Conservation (phyloP, 345 rosid genomes). For the Passiflora organensis region DNA sequence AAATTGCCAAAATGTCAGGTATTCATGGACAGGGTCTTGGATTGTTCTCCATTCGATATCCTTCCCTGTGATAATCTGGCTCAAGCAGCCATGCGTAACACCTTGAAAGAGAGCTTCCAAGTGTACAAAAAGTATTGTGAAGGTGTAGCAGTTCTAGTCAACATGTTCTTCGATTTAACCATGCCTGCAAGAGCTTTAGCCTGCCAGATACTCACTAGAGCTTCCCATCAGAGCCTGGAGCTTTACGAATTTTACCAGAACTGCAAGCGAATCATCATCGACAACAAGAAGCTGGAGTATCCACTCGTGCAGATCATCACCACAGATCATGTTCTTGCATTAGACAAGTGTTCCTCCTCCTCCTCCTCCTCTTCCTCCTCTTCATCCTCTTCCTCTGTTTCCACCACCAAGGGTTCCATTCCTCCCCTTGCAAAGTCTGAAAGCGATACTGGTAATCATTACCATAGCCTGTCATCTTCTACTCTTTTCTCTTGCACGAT, state of each 20-base stretch:
- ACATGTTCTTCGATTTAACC: constrained; percentile 61
- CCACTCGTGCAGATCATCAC: constrained; percentile 57
- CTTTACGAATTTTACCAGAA: constrained; percentile 49
- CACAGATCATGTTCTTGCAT: constrained; percentile 52
- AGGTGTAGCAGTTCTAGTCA: constrained; percentile 44
- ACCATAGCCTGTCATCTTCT: constrained; percentile 3
- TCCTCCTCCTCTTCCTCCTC: constrained; percentile 1
- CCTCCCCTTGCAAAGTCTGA: constrained; percentile 18
- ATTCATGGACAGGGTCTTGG: constrained; percentile 55
- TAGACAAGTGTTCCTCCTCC: constrained; percentile 39
- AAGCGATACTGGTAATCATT: neutral
- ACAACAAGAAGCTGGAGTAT: constrained; percentile 55
- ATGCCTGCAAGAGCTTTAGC: constrained; percentile 56
- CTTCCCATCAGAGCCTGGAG: constrained; percentile 46
- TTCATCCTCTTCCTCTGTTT: constrained; percentile 9
- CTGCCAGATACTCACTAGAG: constrained; percentile 57
- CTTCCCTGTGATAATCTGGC: constrained; percentile 35
- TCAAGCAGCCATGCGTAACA: constrained; percentile 55
- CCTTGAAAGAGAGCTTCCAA: constrained; percentile 84
- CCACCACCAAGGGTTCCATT: constrained; percentile 14
- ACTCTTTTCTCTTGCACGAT: constrained; percentile 41
- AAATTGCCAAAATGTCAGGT: constrained; percentile 63
- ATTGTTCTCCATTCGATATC: constrained; percentile 38
- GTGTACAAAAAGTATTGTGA: constrained; percentile 50
- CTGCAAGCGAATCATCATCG: constrained; percentile 37